phyloP scores from a whole-genome alignment of 2,329 filamentous ascomycete genomes.

The Fusarium veterinarium region DNA sequence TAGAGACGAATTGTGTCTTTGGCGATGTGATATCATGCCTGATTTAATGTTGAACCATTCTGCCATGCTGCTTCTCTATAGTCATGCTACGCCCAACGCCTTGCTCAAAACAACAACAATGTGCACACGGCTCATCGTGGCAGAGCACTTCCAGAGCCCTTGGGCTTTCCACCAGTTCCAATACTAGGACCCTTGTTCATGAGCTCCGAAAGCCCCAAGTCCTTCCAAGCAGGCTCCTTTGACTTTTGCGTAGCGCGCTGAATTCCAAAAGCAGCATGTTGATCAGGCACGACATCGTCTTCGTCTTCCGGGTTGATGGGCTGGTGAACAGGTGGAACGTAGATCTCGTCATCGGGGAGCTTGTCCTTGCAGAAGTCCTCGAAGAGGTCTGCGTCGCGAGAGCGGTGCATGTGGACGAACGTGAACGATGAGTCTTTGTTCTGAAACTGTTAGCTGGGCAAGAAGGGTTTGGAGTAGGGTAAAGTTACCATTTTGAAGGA shows the following conservation, averaged over 20 bases:
- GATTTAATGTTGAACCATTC: conserved; percentile 10
- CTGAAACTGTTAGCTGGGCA: conserved; percentile 49
- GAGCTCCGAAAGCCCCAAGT: conserved; percentile 77
- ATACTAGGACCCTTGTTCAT: conserved; percentile 70
- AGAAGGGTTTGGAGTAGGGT: no score
- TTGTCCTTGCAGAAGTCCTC: conserved; percentile 80
- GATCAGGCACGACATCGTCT: conserved; percentile 88
- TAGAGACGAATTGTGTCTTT: conserved; percentile 13
- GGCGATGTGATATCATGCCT: conserved; percentile 17
- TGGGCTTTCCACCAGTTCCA: conserved; percentile 37
- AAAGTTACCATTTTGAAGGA: conserved; percentile 15
- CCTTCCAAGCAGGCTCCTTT: conserved; percentile 81
- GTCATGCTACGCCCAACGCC: conserved; percentile 26
- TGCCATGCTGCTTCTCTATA: neutral
- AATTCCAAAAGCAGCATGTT: conserved; percentile 89
- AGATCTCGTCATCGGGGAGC: conserved; percentile 81
- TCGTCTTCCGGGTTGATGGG: conserved; percentile 89
- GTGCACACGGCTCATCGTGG: conserved; percentile 4
- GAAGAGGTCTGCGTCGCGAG: conserved; percentile 81
- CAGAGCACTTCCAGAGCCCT: conserved; percentile 28
- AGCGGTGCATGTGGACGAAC: conserved; percentile 78
- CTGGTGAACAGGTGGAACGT: conserved; percentile 82
- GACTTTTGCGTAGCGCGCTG: conserved; percentile 79
- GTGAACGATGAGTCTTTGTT: conserved; percentile 82
- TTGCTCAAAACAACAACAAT: neutral